These are phyloP conservation scores for Pythium myriotylum DNA, from an alignment of 352 stramenopile species.

Conservation along the genomic window DNA sequence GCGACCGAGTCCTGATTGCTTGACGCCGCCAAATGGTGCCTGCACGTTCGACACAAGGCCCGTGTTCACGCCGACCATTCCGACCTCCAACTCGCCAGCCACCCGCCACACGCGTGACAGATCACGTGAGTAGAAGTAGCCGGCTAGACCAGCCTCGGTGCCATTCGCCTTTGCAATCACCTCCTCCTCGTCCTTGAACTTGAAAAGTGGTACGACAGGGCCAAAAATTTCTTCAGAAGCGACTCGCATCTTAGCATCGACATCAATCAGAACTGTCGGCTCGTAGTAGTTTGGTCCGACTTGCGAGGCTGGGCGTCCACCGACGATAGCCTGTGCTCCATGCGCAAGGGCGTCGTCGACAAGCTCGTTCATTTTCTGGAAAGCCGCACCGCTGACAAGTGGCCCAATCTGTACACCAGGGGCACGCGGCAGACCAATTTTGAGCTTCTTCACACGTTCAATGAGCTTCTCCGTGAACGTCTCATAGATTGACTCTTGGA, in stretches of 20 bases:
- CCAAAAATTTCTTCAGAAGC: conserved; percentile 97
- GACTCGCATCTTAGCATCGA: conserved; percentile 86
- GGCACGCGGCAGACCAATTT: conserved; percentile 88
- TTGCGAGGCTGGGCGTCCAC: conserved; percentile 67
- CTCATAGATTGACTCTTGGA: conserved; percentile 93
- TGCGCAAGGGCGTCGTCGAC: conserved; percentile 92
- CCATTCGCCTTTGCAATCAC: conserved; percentile 95
- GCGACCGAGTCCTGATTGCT: conserved; percentile 88
- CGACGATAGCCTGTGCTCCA: conserved; percentile 85
- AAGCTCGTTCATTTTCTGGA: conserved; percentile 85
- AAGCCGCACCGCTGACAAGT: conserved; percentile 92
- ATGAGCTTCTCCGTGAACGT: conserved; percentile 90
- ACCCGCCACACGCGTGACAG: conserved; percentile 89
- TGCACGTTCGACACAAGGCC: conserved; percentile 86
- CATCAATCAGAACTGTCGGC: conserved; percentile 92
- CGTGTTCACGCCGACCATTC: conserved; percentile 96
- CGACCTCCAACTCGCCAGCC: conserved; percentile 86
- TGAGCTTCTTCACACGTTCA: conserved; percentile 75
- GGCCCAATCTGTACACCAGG: conserved; percentile 88
- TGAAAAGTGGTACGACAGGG: conserved; percentile 92
- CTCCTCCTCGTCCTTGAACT: conserved; percentile 95
- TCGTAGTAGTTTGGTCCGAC: conserved; percentile 91
- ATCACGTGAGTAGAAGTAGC: conserved; percentile 95
- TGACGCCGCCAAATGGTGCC: conserved; percentile 89
- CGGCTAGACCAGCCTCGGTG: conserved; percentile 90